These are phyloP conservation scores for Wickerhamiella spandovensis DNA, from an alignment of 805 yeast genomes.

Conservation along the genomic window DNA sequence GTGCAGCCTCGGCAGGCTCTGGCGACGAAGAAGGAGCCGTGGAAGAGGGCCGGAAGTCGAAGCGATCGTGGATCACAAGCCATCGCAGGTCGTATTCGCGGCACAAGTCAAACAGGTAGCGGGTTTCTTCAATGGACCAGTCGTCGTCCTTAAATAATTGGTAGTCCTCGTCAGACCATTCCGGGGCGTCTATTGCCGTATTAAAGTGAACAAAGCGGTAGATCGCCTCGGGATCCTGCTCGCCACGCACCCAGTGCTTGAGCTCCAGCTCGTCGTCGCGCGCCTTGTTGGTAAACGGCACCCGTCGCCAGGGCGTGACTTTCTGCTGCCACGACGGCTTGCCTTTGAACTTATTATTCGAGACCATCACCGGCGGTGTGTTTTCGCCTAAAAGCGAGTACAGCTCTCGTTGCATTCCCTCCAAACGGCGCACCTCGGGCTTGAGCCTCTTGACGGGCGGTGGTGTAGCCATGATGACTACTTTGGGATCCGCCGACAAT, in stretches of 20 bases:
- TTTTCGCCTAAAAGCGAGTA: conserved; percentile 82
- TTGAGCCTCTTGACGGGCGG: conserved; percentile 20
- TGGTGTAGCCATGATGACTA: conserved; percentile 44
- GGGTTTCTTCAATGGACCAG: conserved; percentile 73
- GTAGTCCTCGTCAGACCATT: conserved; percentile 50
- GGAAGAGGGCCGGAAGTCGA: conserved; percentile 22
- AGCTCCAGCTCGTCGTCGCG: conserved; percentile 42
- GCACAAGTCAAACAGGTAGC: conserved; percentile 56
- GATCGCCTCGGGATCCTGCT: conserved; percentile 34
- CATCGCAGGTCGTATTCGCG: conserved; percentile 48
- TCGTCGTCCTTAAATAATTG: conserved; percentile 33
- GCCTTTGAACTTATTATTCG: conserved; percentile 44
- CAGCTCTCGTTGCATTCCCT: conserved; percentile 80
- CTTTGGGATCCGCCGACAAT: no score
- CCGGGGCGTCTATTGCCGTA: conserved; percentile 55
- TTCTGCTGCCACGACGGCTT: conserved; percentile 45
- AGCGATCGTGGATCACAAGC: conserved; percentile 55
- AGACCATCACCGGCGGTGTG: conserved; percentile 70
- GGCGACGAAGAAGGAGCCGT: neutral
- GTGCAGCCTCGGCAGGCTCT: neutral
- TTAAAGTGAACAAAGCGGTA: conserved; percentile 68
- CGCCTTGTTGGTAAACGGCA: conserved; percentile 43
- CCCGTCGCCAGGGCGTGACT: conserved; percentile 74
- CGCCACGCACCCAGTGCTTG: conserved; percentile 80
- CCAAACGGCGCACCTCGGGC: conserved; percentile 23